Evolutionary conservation across 805 yeast genomes (phyloP), one percentile per base, ranked within the genome.

Genomic region (Saccharomyces jurei): DNA sequence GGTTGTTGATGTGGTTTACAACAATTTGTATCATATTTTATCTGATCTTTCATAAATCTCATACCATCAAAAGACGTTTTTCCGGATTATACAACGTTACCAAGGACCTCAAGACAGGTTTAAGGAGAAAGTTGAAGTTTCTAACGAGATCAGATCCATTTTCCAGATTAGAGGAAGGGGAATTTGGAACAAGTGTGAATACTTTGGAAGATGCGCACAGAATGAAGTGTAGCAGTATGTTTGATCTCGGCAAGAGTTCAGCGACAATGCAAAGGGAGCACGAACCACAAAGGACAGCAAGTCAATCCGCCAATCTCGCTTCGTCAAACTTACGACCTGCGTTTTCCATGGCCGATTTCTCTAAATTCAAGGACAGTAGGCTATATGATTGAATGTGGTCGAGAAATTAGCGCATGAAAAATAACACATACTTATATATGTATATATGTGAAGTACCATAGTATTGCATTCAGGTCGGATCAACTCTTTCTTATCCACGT

Each of bases 141-240:
- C 49, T 46, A 22, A 53, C 25, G 25, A n/a, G 36, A 28, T 17
- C 50, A 2, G 55, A 52, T 25, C 22, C 26, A 14, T 47, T 52
- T 22, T 49, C 54, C 14, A 46, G 50, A 46, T 49, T 54, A 8
- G 61, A 58, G 46, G 54, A 56, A 21, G 59, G 59, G 17, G 22
- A 41, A 14, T 2, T 53, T 14, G 26, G 44, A 2, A 11, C 29
- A 2, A 49, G 30, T 3, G 10, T 26, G 10, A 26, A 21, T 29
- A 31, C 29, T 21, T 31, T 26, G 22, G 32, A 21, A 49, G 50
- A 29, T 51, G 50, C 32, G 48, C 50, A 41, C 51, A 53, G 60
- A 44, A 56, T 62, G 29, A 56, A 68, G 50, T 67, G 71, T 52
- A 66, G 65, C 56, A 69, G 71, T 53, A 63, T 64, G 65, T 57